phyloP scores from a whole-genome alignment of 1,284 basidiomycete genomes.

The Tetrapyrgos nigripes region DNA sequence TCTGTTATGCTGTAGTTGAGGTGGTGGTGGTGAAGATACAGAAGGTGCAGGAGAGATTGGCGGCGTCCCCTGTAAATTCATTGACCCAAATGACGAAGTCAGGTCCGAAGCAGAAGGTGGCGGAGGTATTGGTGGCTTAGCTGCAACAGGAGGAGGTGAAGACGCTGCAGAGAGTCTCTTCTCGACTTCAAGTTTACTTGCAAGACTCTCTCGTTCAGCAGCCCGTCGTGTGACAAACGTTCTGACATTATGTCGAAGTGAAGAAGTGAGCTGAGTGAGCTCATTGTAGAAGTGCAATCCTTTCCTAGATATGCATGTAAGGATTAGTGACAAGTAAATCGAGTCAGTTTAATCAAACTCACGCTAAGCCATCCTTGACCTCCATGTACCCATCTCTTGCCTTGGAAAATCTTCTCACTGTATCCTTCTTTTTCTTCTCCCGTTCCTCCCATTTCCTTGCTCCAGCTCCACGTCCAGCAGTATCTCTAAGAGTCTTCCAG shows the following conservation, averaged over 20 bases:
- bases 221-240: slow-evolving; percentile 70
- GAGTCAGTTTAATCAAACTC: slow-evolving; percentile 38
- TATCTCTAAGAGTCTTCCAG: slow-evolving; percentile 77
- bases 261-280: slow-evolving; percentile 70
- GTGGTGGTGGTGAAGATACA: slow-evolving; percentile 7
- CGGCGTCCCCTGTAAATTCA: slow-evolving; percentile 48
- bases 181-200: slow-evolving; percentile 76
- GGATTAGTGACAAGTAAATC: slow-evolving; percentile 12
- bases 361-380: slow-evolving; percentile 85
- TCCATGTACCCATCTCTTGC: slow-evolving; percentile 89
- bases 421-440: slow-evolving; percentile 79
- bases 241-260: slow-evolving; percentile 66
- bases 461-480: slow-evolving; percentile 72
- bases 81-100: slow-evolving; percentile 58
- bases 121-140: slow-evolving; percentile 58
- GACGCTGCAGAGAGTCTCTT: slow-evolving; percentile 55
- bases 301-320: slow-evolving; percentile 56
- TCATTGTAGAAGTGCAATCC: slow-evolving; percentile 90
- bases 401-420: slow-evolving; percentile 71
- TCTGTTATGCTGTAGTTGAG: neutral
- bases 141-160: slow-evolving; percentile 45
- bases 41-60: slow-evolving; percentile 25
- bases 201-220: slow-evolving; percentile 75
- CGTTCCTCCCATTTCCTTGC: slow-evolving; percentile 83
- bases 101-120: slow-evolving; percentile 50